Conservation (phyloP, 2,329 filamentous ascomycete genomes). For the Alternaria longipes region DNA sequence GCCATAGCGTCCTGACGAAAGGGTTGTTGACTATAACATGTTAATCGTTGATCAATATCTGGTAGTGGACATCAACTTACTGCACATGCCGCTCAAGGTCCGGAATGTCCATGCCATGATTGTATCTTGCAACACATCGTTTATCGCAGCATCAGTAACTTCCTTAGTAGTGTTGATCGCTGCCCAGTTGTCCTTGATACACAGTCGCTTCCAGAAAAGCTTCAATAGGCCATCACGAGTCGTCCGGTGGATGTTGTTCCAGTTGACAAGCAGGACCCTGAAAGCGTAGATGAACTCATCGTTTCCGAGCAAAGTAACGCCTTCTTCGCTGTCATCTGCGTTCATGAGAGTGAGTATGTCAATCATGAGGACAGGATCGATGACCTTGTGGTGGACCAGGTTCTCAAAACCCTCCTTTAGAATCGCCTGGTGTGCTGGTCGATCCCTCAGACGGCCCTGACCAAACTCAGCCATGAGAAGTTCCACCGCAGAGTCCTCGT, state of each 20-base stretch:
- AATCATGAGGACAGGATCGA: slow-evolving; percentile 68
- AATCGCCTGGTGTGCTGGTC: slow-evolving; percentile 72
- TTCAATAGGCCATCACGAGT: slow-evolving; percentile 61
- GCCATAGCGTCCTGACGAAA: slow-evolving; percentile 28
- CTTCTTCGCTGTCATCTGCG: slow-evolving; percentile 54
- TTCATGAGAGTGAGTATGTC: slow-evolving; percentile 84
- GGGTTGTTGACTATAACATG: slow-evolving; percentile 21
- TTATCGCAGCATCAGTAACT: slow-evolving; percentile 74
- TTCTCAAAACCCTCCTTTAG: slow-evolving; percentile 75
- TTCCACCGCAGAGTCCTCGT: slow-evolving; percentile 79
- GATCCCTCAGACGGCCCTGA: slow-evolving; percentile 63
- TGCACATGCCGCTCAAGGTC: slow-evolving; percentile 67
- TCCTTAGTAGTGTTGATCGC: slow-evolving; percentile 79
- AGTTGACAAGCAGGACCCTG: slow-evolving; percentile 62
- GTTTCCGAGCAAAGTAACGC: slow-evolving; percentile 55
- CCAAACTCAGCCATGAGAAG: slow-evolving; percentile 75
- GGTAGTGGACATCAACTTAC: slow-evolving; percentile 57
- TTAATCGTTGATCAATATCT: slow-evolving; percentile 12
- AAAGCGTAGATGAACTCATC: slow-evolving; percentile 80
- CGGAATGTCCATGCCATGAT: slow-evolving; percentile 73
- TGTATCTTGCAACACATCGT: slow-evolving; percentile 68
- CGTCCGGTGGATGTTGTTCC: slow-evolving; percentile 60
- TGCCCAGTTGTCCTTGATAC: slow-evolving; percentile 85
- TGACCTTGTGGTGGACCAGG: slow-evolving; percentile 74
- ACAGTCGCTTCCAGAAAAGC: slow-evolving; percentile 88